A percentile compares a stretch with the other conserved stretches of the same genome.
Evolutionary conservation across 2,329 filamentous ascomycete species (phyloP).

Genomic region (Colletotrichum viniferum): DNA sequence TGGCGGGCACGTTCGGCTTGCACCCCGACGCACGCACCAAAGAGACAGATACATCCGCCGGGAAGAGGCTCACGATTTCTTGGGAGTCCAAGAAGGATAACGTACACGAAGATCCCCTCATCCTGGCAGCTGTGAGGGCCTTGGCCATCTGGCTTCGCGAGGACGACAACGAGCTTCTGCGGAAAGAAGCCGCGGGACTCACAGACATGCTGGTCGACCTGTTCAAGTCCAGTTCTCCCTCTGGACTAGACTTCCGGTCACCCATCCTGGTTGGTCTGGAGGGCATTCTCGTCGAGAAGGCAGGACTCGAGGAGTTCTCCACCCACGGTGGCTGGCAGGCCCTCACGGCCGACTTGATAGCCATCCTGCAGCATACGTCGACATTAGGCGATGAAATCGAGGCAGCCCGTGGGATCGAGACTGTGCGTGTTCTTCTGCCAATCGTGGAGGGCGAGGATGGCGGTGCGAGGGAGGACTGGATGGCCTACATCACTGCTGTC

Average conservation of each 20-base stretch:
- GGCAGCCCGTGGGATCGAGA: conserved; percentile 55
- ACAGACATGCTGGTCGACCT: conserved; percentile 69
- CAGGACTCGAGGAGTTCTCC: conserved; percentile 53
- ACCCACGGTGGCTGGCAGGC: conserved; percentile 58
- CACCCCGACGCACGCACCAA: conserved; percentile 59
- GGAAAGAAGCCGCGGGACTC: conserved; percentile 61
- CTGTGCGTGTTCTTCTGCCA: conserved; percentile 59
- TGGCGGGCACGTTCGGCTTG: conserved; percentile 65
- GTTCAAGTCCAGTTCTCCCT: conserved; percentile 46
- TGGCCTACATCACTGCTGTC: conserved; percentile 56
- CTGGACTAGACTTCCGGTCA: conserved; percentile 58
- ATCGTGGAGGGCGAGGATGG: conserved; percentile 52
- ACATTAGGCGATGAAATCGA: conserved; percentile 31
- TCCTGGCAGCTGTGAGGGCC: conserved; percentile 61
- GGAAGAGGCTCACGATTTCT: conserved; percentile 52
- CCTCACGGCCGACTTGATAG: conserved; percentile 53
- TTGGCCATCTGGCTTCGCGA: conserved; percentile 72
- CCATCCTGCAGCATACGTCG: conserved; percentile 42
- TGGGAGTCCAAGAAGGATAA: conserved; percentile 62
- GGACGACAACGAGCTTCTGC: conserved; percentile 65
- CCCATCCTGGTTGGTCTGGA: conserved; percentile 65
- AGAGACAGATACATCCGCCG: conserved; percentile 47
- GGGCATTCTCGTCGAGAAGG: conserved; percentile 52
- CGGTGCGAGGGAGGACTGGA: conserved; percentile 58
- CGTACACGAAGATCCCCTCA: conserved; percentile 59